Percentiles rank a stretch among this genome's conserved stretches.
phyloP scores from a whole-genome alignment of 768 basidiomycete species.

The Collybia sp. region DNA sequence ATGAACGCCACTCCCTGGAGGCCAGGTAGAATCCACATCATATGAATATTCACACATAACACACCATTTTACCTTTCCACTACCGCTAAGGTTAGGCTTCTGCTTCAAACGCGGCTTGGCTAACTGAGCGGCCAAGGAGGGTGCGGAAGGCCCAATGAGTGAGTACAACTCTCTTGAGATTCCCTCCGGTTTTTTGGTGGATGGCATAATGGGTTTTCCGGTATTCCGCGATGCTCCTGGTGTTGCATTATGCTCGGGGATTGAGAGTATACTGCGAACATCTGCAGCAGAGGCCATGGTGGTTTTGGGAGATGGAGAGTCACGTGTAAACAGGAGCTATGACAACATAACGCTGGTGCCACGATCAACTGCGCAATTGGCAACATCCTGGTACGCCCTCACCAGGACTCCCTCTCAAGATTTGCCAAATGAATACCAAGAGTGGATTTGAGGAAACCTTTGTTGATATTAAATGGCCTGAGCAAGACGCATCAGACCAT shows the following conservation, averaged over 20 bases:
- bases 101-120: conserved; percentile 84
- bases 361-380: background rate
- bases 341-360: too few relatives aligned
- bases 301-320: conserved; percentile 9
- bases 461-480: conserved; percentile 26
- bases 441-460: conserved; percentile 29
- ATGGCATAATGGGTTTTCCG: conserved; percentile 36
- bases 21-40: background rate
- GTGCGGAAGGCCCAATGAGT: conserved; percentile 91
- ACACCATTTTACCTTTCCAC: conserved; percentile 70
- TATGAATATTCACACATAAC: conserved; percentile 5
- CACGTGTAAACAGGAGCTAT: conserved; percentile 6
- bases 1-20: conserved; percentile 68
- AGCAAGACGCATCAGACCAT: conserved; percentile 6
- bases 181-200: conserved; percentile 74
- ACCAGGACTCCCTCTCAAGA: too few relatives aligned
- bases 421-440: background rate
- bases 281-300: conserved; percentile 78
- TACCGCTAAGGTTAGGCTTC: conserved; percentile 69
- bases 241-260: conserved; percentile 41
- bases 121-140: conserved; percentile 75
- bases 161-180: conserved; percentile 91
- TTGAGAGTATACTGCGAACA: conserved; percentile 77
- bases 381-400: too few relatives aligned
- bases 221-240: conserved; percentile 37